These are phyloP conservation scores for Ophiostoma sp. DNA, from an alignment of 2,329 filamentous ascomycete species.

Conservation along the genomic window DNA sequence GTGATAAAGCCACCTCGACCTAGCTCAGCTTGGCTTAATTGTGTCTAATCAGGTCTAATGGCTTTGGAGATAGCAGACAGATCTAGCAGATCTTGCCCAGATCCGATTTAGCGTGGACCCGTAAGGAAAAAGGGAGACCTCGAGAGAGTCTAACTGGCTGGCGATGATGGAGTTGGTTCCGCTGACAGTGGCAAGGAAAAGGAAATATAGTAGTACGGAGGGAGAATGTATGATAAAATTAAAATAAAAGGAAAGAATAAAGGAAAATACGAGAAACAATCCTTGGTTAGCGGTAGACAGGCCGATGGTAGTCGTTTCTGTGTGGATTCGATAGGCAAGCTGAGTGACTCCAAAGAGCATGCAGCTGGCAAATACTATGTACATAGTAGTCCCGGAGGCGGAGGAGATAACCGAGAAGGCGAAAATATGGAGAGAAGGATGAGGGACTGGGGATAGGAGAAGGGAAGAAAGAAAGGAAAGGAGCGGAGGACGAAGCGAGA, in stretches of 20 bases:
- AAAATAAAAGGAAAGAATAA: neutral
- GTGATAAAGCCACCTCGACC: neutral
- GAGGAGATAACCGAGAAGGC: neutral
- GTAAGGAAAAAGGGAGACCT: neutral
- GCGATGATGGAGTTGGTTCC: neutral
- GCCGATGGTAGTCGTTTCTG: neutral
- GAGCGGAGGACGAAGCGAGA: neutral
- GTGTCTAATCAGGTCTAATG: neutral
- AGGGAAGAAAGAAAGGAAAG: neutral
- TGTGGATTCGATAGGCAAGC: too few species aligned
- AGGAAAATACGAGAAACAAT: neutral
- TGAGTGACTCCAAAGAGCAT: too few species aligned
- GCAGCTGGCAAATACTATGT: too few species aligned
- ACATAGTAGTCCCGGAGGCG: neutral
- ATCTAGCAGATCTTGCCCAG: neutral
- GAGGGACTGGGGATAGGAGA: too few species aligned
- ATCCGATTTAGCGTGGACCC: constrained; percentile 5
- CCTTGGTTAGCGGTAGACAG: neutral
- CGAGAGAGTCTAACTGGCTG: neutral
- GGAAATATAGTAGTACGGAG: neutral
- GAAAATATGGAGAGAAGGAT: too few species aligned
- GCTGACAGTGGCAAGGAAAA: neutral
- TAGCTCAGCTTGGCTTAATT: neutral
- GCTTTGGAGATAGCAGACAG: neutral
- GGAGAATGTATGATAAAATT: too few species aligned